Base-by-base conservation (phyloP, 1,284 basidiomycete genomes). In the Volvariella surrecta region DNA sequence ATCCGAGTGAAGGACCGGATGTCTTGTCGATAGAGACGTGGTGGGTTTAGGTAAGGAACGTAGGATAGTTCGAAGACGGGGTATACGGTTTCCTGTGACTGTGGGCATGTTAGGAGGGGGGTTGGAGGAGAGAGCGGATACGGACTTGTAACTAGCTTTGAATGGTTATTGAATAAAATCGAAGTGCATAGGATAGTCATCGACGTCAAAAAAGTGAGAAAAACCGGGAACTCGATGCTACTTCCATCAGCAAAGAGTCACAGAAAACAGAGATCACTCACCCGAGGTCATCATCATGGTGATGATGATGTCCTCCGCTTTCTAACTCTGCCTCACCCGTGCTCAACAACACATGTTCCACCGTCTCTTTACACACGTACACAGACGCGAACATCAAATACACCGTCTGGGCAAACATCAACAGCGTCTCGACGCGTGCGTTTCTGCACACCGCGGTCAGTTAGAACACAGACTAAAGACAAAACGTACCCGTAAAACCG, bases 311-410 rank as follows among this genome's bases (percentile, higher is more conserved):
- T 4, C 54, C 53, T 17, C 63, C 24, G 11, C 24, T 11, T 28
- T 28, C 24, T 11, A 28, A 6, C 6, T 11, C 24, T 6, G 24
- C 24, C 11, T 28, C 19, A 2, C 71, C 81, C 40, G 60, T 71
- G 50, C 66, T 77, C 48, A 91, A 67, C 6, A 92, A 55, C 15
- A 89, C 60, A 58, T 89, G 86, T 60, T 92, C 89, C 1, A 94
- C 68, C 1, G 89, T 83, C 68, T 94, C 91, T 58, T 94, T 94
- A 57, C 86, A 87, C 16, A 93, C 85, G 58, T 93, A 94, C 10
- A 92, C 78, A 0, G 87, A 80, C 0, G 89, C 74, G 57, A 94
- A 94, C 53, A 91, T 76, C 45, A 94, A 68, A 63, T 93, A 96
- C 16, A 95, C 81, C 11, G 81, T 78, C 58, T 96, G 91, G 0